These are phyloP conservation scores for Avicennia marina DNA, from an alignment of 257 asterid genomes.

Conservation along the genomic window DNA sequence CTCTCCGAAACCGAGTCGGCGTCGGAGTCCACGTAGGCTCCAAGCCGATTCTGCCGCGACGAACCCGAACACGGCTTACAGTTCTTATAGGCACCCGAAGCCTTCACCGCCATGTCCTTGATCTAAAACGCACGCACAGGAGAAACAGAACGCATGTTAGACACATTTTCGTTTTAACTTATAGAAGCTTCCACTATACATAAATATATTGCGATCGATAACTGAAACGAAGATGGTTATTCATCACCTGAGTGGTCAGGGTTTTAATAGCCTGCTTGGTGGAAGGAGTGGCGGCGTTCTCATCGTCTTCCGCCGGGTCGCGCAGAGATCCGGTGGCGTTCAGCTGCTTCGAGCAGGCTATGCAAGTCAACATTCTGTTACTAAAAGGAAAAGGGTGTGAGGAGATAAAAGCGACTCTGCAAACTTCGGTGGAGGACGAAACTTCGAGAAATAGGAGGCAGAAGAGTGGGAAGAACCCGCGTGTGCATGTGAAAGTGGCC, in stretches of 20 bases:
- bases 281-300: conserved; percentile 44
- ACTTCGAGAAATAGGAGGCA: neutral
- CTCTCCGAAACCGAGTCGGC: conserved; percentile 61
- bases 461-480: neutral
- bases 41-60: conserved; percentile 31
- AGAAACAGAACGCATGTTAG: neutral
- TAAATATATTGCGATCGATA: neutral
- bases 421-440: neutral
- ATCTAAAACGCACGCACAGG: conserved; percentile 38
- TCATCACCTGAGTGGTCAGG: conserved; percentile 69
- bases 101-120: conserved; percentile 91
- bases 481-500: conserved; percentile 14
- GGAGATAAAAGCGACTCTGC: neutral
- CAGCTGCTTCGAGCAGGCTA: conserved; percentile 83
- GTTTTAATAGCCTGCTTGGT: conserved; percentile 68
- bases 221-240: neutral
- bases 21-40: conserved; percentile 51
- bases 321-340: conserved; percentile 61
- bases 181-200: neutral
- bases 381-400: neutral
- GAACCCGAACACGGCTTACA: conserved; percentile 93
- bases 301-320: conserved; percentile 56
- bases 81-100: conserved; percentile 88
- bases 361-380: conserved; percentile 72
- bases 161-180: neutral